Evolutionary conservation across 2,329 filamentous ascomycete genomes (phyloP).

Genomic region (Allantophomopsis lycopodina): DNA sequence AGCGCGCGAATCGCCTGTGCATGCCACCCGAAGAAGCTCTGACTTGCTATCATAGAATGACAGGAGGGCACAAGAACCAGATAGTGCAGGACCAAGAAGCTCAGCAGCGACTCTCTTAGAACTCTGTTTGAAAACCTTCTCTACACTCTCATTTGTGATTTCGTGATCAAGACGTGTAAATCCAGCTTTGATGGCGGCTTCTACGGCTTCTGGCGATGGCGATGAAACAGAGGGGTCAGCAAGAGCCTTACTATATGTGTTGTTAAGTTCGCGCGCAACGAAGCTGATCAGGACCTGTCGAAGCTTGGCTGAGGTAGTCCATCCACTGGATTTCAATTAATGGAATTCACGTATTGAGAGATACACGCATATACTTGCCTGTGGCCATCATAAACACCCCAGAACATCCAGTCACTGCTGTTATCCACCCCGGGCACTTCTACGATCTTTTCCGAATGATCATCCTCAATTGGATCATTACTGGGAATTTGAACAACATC

Average conservation of each 20-base stretch:
- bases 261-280: conserved; percentile 84
- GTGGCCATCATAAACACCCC: conserved; percentile 97
- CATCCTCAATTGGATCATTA: conserved; percentile 96
- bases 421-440: conserved; percentile 46
- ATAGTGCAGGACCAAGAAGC: conserved; percentile 80
- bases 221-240: conserved; percentile 38
- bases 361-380: conserved; percentile 41
- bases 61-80: conserved; percentile 90
- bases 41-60: conserved; percentile 89
- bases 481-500: conserved; percentile 89
- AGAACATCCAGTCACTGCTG: conserved; percentile 96
- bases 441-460: conserved; percentile 96
- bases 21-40: conserved; percentile 83
- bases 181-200: conserved; percentile 81
- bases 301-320: conserved; percentile 94
- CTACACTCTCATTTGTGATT: conserved; percentile 85
- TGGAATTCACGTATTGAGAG: conserved; percentile 1
- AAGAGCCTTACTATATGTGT: conserved; percentile 69
- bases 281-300: conserved; percentile 85
- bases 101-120: conserved; percentile 88
- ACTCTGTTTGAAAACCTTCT: conserved; percentile 79
- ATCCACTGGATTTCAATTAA: conserved; percentile 47
- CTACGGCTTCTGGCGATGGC: conserved; percentile 69
- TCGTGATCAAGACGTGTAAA: conserved; percentile 85
- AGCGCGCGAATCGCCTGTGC: conserved; percentile 90